A percentile compares a stretch with the other conserved stretches of the same genome.
Evolutionary conservation across 2,329 filamentous ascomycete genomes (phyloP).

Genomic region (Fusarium albosuccineum): DNA sequence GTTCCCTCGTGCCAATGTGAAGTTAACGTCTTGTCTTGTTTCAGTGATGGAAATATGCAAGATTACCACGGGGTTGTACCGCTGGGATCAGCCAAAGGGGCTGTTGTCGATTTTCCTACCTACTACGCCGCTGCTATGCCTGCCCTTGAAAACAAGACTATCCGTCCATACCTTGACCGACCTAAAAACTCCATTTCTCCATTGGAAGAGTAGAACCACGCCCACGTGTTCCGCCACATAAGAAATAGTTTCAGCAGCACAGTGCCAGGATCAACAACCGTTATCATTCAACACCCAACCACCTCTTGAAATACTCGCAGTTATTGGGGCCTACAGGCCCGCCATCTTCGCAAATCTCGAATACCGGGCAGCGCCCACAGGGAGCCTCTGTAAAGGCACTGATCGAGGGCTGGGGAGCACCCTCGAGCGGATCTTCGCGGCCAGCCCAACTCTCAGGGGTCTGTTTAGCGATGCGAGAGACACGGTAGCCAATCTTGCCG

Average conservation of each 20-base stretch:
- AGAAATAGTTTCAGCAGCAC: neutral
- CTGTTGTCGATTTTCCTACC: slow-evolving; percentile 36
- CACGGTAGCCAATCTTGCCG: slow-evolving; percentile 65
- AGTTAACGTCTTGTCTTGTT: neutral
- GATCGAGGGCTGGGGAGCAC: slow-evolving; percentile 59
- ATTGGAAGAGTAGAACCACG: slow-evolving; percentile 11
- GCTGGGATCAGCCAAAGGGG: slow-evolving; percentile 19
- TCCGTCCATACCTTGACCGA: slow-evolving; percentile 23
- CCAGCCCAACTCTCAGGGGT: slow-evolving; percentile 57
- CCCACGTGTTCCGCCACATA: neutral
- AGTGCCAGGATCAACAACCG: neutral
- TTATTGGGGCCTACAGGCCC: slow-evolving; percentile 90
- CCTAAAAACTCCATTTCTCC: slow-evolving; percentile 35
- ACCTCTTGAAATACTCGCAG: slow-evolving; percentile 91
- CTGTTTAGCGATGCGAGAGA: slow-evolving; percentile 63
- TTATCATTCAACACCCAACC: slow-evolving; percentile 70
- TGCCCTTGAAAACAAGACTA: slow-evolving; percentile 27
- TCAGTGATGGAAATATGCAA: no score
- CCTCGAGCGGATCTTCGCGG: slow-evolving; percentile 53
- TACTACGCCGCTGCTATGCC: slow-evolving; percentile 44
- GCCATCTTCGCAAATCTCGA: slow-evolving; percentile 90
- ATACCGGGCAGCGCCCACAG: slow-evolving; percentile 92
- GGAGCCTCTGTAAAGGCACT: slow-evolving; percentile 91
- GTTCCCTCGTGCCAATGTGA: neutral
- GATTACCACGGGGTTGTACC: neutral